phyloP scores from a whole-genome alignment of 1,139 yeast genomes.

The Protomyces macrosporus region DNA sequence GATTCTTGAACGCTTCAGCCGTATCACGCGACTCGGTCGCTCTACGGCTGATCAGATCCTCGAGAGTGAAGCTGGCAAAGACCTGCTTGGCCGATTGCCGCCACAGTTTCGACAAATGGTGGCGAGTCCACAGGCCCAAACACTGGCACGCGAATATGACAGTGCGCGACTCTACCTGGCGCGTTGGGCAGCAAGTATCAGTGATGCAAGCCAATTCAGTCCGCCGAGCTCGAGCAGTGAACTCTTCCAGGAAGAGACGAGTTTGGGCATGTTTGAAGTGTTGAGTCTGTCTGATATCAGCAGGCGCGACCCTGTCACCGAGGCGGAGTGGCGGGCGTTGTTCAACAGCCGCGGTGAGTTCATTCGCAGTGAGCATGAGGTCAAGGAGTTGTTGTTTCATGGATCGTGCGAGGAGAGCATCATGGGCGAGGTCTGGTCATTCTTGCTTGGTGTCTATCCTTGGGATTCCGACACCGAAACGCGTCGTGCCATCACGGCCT shows the following conservation, averaged over 20 bases:
- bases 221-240: conserved; percentile 19
- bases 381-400: conserved; percentile 77
- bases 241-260: conserved; percentile 61
- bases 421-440: conserved; percentile 78
- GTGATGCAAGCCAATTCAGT: conserved; percentile 44
- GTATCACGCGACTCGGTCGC: conserved; percentile 65
- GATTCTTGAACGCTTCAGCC: conserved; percentile 75
- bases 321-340: conserved; percentile 77
- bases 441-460: conserved; percentile 73
- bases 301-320: conserved; percentile 59
- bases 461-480: conserved; percentile 80
- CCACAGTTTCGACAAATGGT: conserved; percentile 57
- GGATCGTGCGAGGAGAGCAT: conserved; percentile 52
- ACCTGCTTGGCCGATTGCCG: conserved; percentile 60
- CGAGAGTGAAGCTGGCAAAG: conserved; percentile 29
- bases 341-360: conserved; percentile 77
- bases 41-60: conserved; percentile 44
- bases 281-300: conserved; percentile 56
- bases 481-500: conserved; percentile 53
- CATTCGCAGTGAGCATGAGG: conserved; percentile 64
- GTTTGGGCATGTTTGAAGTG: conserved; percentile 66
- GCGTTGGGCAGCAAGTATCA: conserved; percentile 94
- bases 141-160: conserved; percentile 84
- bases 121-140: conserved; percentile 70
- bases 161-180: conserved; percentile 87